phyloP scores from a whole-genome alignment of 2,329 filamentous ascomycete species.

The Cercospora sp. region DNA sequence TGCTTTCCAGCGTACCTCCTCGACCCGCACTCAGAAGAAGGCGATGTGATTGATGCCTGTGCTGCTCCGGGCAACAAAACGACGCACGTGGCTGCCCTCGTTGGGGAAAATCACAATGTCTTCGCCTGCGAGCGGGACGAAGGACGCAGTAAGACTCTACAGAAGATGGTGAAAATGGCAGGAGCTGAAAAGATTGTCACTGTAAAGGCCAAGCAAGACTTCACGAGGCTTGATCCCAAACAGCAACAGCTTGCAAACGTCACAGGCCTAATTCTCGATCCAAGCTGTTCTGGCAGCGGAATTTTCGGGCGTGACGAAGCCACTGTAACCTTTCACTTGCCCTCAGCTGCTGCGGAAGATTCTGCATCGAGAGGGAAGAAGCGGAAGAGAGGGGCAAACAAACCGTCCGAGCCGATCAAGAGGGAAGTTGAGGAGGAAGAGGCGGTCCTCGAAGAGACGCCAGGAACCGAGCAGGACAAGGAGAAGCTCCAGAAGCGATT shows the following conservation, averaged over 20 bases:
- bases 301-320: slow-evolving; percentile 86
- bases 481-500: slow-evolving; percentile 63
- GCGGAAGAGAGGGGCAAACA: slow-evolving; percentile 32
- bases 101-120: slow-evolving; percentile 47
- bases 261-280: slow-evolving; percentile 81
- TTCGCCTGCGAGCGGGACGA: slow-evolving; percentile 79
- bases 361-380: slow-evolving; percentile 31
- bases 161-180: slow-evolving; percentile 80
- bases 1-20: slow-evolving; percentile 93
- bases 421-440: slow-evolving; percentile 17
- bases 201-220: slow-evolving; percentile 75
- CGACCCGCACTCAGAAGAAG: slow-evolving; percentile 56
- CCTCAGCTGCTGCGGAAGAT: slow-evolving; percentile 32
- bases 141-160: slow-evolving; percentile 69
- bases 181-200: slow-evolving; percentile 67
- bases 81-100: slow-evolving; percentile 54
- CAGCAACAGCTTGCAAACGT: slow-evolving; percentile 66
- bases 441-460: slow-evolving; percentile 26
- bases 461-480: slow-evolving; percentile 48
- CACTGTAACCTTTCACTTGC: slow-evolving; percentile 63
- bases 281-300: slow-evolving; percentile 92
- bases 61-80: slow-evolving; percentile 97
- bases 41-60: slow-evolving; percentile 86
- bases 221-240: slow-evolving; percentile 70
- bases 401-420: slow-evolving; percentile 12